Conservation (phyloP, 108 stramenopile species). For the Nannochloropsis gaditana region DNA sequence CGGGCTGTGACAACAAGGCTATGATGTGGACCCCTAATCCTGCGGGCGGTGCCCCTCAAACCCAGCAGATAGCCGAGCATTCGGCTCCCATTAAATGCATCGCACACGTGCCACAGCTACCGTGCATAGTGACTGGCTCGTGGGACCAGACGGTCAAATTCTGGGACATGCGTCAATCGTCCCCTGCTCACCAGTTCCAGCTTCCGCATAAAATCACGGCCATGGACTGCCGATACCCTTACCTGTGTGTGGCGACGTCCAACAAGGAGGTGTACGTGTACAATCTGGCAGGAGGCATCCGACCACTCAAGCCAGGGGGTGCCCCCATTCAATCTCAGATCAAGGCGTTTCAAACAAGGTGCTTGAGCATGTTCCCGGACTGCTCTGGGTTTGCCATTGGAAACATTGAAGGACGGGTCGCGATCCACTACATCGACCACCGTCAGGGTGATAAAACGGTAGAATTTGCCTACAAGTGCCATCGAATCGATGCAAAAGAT, state of each 20-base stretch:
- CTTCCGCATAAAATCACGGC: slow-evolving; percentile 42
- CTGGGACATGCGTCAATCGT: slow-evolving; percentile 48
- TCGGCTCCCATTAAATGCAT: not conserved
- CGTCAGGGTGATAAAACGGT: slow-evolving; percentile 21
- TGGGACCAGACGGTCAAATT: slow-evolving; percentile 51
- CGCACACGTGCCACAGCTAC: not conserved
- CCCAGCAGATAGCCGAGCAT: slow-evolving; percentile 2
- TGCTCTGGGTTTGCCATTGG: slow-evolving; percentile 53
- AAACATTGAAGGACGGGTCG: slow-evolving; percentile 57
- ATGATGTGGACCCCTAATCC: slow-evolving; percentile 26
- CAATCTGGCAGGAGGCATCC: slow-evolving; percentile 31
- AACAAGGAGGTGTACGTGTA: slow-evolving; percentile 43
- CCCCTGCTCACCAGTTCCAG: slow-evolving; percentile 35
- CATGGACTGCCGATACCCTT: slow-evolving; percentile 44
- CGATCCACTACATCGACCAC: slow-evolving; percentile 57
- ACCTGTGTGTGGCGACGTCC: slow-evolving; percentile 46
- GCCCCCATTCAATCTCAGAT: slow-evolving; percentile 36
- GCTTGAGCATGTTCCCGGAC: slow-evolving; percentile 47
- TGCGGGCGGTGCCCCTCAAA: not conserved
- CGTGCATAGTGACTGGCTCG: not conserved
- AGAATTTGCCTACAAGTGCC: slow-evolving; percentile 59
- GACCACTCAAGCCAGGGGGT: slow-evolving; percentile 13
- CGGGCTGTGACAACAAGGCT: slow-evolving; percentile 6
- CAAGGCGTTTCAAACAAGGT: slow-evolving; percentile 44
- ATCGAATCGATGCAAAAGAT: slow-evolving; percentile 33